Evolutionary conservation across 495 filamentous ascomycete species (phyloP).

Genomic region (Lepraria neglecta): DNA sequence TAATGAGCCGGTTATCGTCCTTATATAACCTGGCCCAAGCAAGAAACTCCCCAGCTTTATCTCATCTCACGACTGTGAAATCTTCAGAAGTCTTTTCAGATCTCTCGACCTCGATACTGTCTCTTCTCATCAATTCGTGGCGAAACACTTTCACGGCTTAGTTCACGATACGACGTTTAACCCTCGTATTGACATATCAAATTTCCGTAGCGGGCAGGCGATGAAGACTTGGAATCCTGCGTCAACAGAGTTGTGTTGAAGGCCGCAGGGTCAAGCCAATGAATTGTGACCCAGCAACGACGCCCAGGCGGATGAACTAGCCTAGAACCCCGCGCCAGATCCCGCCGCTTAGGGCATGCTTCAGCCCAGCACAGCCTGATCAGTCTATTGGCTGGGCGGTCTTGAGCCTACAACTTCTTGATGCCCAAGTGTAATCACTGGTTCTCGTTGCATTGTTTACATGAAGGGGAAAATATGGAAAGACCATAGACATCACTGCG

Average conservation of each 20-base stretch:
- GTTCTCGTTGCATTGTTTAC: neutral
- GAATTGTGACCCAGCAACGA: slow-evolving; percentile 1
- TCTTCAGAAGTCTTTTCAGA: no score
- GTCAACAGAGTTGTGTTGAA: neutral
- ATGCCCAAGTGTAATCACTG: neutral
- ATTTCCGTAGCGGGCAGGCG: neutral
- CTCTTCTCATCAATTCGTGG: no score
- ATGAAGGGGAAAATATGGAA: neutral
- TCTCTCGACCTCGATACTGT: no score
- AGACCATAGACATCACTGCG: no score
- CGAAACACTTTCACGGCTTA: no score
- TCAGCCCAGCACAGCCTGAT: neutral
- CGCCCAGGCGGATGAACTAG: slow-evolving; percentile 3
- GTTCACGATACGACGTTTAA: no score
- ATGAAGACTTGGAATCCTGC: neutral
- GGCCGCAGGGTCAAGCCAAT: neutral
- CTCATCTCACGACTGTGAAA: no score
- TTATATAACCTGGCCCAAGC: no score
- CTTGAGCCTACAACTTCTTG: neutral
- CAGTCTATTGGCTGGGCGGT: slow-evolving; percentile 1
- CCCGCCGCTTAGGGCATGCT: slow-evolving; percentile 1
- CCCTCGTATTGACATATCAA: no score
- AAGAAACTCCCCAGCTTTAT: no score
- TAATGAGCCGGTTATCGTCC: no score
- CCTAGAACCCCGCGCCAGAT: neutral